Evolutionary conservation across 2,329 filamentous ascomycete genomes (phyloP).

Genomic region (Colletotrichum sp.): DNA sequence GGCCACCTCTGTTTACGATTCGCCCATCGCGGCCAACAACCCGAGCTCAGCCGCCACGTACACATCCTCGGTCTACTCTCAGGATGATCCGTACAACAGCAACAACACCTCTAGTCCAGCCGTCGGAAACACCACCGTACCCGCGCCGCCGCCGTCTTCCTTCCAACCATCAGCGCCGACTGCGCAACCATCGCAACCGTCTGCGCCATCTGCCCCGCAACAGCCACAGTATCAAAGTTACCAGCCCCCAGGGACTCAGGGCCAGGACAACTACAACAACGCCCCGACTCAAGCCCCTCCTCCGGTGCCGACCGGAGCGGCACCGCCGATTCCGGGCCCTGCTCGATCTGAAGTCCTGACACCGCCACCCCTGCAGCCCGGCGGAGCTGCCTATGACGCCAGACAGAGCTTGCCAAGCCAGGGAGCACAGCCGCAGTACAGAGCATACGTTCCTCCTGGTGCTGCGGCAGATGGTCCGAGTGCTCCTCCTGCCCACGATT

Average conservation of each 20-base stretch:
- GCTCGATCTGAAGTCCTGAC: constrained; percentile 22
- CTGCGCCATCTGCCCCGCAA: constrained; percentile 24
- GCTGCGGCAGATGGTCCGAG: constrained; percentile 43
- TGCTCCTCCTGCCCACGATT: constrained; percentile 59
- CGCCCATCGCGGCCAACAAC: constrained; percentile 65
- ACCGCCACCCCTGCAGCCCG: constrained; percentile 49
- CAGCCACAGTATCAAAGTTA: constrained; percentile 47
- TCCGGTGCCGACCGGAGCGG: constrained; percentile 38
- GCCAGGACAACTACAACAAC: constrained; percentile 33
- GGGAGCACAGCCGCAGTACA: constrained; percentile 56
- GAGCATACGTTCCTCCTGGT: constrained; percentile 61
- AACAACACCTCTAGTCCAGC: constrained; percentile 37
- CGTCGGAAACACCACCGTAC: constrained; percentile 31
- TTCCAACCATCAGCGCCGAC: constrained; percentile 20
- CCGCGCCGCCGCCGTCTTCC: constrained; percentile 27
- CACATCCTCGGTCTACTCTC: constrained; percentile 52
- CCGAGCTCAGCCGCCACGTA: constrained; percentile 47
- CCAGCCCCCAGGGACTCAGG: constrained; percentile 34
- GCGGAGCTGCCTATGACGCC: constrained; percentile 52
- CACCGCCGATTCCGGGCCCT: constrained; percentile 43
- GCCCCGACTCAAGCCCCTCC: constrained; percentile 29
- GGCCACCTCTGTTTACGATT: constrained; percentile 78
- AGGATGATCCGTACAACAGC: constrained; percentile 55
- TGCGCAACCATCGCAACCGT: constrained; percentile 23
- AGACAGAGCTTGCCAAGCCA: constrained; percentile 57